Evolutionary conservation across 345 rosid genomes (phyloP), one percentile per base, ranked within the genome.

Genomic region (Viola odorata): DNA sequence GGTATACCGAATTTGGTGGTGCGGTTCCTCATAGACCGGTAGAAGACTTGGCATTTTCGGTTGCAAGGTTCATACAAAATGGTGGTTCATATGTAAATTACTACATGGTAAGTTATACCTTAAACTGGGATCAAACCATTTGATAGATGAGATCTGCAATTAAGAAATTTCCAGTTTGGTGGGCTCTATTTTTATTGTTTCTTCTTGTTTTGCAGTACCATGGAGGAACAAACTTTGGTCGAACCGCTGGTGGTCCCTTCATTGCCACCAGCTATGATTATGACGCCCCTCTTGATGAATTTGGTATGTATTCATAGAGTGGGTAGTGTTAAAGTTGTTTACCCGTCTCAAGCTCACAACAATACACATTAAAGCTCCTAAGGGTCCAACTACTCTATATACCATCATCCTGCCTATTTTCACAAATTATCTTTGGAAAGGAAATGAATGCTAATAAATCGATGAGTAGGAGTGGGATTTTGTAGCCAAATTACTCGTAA

Each of bases 221-320:
- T 40, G 84, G 81, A 37, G 81, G 81, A 64, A 80, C 84, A 41
- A 80, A 80, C 59, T 80, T 80, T 48, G 81, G 76, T 15, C 39
- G 83, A 44, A 77, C 84, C n/a, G 48, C 81, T 5, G 81, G 77
- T 10, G 80, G 81, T 55, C 84, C 70, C 41, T 74, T 80, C 59
- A 77, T 80, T 57, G 76, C 84, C 60, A 77, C 84, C 40, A 74
- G 77, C 71, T 80, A 80, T 51, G 84, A 80, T 70, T 80, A 77
- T 15, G 84, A 80, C 38, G 84, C 84, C 39, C 84, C 84, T 4
- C 41, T 80, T 42, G 84, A 80, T 58, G 81, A 80, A 72, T 77
- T 50, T 37, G 84, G 81, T 80, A 71, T 52, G 69, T 51, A 44
- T 7, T 53, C 6, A 5, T n/a, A 7, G 7, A 48, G 56, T 14